These are phyloP conservation scores for Phytophthora boehmeriae DNA, from an alignment of 352 stramenopile species.

Conservation along the genomic window DNA sequence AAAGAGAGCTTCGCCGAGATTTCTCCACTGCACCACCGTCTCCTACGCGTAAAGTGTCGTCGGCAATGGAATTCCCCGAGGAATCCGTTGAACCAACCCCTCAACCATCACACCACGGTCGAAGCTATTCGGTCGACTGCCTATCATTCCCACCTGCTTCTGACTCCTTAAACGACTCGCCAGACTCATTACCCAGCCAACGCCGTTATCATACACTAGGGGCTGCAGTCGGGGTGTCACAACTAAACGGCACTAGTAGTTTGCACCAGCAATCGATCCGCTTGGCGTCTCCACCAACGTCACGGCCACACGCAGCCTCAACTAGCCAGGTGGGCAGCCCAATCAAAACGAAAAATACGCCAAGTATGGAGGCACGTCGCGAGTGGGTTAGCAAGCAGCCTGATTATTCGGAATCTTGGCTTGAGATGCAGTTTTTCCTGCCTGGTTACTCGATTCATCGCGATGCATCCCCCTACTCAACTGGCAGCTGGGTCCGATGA, in stretches of 20 bases:
- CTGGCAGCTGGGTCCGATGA: conserved; percentile 58
- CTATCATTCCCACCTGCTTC: conserved; percentile 9
- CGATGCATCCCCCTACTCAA: conserved; percentile 55
- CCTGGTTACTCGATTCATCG: conserved; percentile 23
- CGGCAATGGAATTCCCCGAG: conserved; percentile 28
- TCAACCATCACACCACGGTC: conserved; percentile 13
- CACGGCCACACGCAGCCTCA: conserved; percentile 23
- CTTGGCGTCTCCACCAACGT: conserved; percentile 22
- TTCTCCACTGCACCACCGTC: conserved; percentile 29
- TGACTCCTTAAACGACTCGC: conserved; percentile 14
- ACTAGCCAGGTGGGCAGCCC: conserved; percentile 24
- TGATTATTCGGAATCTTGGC: conserved; percentile 22
- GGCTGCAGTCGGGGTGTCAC: conserved; percentile 22
- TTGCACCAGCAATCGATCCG: conserved; percentile 7
- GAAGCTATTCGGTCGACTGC: conserved; percentile 32
- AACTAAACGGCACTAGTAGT: background rate
- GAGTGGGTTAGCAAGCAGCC: conserved; percentile 31
- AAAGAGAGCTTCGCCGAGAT: conserved; percentile 46
- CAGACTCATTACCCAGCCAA: conserved; percentile 34
- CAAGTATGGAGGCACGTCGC: conserved; percentile 25
- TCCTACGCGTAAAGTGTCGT: conserved; percentile 30
- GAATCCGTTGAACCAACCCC: conserved; percentile 8
- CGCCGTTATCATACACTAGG: conserved; percentile 38
- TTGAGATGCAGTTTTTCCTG: conserved; percentile 33
- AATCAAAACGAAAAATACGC: conserved; percentile 21